Conservation (phyloP, 2,329 filamentous ascomycete species). For the Fusarium foetens region DNA sequence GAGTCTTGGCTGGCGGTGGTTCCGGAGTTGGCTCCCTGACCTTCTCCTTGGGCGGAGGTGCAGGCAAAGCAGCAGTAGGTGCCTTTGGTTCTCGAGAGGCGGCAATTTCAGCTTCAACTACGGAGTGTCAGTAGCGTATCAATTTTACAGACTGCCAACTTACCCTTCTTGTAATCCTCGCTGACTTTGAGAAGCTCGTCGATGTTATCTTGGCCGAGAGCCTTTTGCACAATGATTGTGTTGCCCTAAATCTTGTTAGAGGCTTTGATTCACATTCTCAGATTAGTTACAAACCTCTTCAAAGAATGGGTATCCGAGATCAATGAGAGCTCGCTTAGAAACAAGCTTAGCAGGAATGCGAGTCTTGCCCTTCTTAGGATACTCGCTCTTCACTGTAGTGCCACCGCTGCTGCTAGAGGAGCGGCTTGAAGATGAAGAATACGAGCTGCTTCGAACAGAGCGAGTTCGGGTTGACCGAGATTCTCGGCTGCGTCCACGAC, state of each 20-base stretch:
- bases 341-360: constrained; percentile 85
- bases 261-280: no score
- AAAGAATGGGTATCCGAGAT: constrained; percentile 85
- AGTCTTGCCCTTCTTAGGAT: constrained; percentile 88
- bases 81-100: constrained; percentile 20
- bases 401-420: constrained; percentile 60
- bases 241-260: constrained; percentile 67
- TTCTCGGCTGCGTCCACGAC: constrained; percentile 49
- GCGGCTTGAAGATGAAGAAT: constrained; percentile 56
- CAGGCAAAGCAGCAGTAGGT: constrained; percentile 46
- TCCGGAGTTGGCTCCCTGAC: constrained; percentile 49
- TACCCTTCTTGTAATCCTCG: constrained; percentile 76
- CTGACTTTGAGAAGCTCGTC: constrained; percentile 88
- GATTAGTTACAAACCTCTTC: constrained; percentile 74
- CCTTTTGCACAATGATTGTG: constrained; percentile 83
- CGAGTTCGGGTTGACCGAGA: constrained; percentile 55
- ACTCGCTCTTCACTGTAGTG: constrained; percentile 67
- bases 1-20: constrained; percentile 47
- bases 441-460: constrained; percentile 55
- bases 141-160: constrained; percentile 24
- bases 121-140: neutral
- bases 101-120: constrained; percentile 31
- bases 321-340: constrained; percentile 81
- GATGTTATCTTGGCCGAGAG: constrained; percentile 89
- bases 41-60: constrained; percentile 42